Conservation (phyloP, 192 early-diverging fungal genomes). For the Dispira parvispora region DNA sequence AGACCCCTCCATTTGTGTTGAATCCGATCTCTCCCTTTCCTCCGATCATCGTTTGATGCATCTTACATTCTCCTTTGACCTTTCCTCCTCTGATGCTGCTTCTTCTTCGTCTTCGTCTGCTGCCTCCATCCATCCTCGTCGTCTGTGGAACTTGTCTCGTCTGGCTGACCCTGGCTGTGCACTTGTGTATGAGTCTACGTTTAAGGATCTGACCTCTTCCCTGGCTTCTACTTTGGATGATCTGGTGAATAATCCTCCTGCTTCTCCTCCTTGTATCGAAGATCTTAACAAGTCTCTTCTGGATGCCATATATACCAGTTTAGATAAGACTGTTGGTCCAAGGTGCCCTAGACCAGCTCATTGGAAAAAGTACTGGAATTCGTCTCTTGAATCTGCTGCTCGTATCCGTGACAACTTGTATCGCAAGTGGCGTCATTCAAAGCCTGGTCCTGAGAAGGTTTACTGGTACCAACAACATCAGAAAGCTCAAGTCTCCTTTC, state of each 20-base stretch:
- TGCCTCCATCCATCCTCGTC: constrained; percentile 11
- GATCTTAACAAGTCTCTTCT: constrained; percentile 4
- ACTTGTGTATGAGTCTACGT: constrained; percentile 4
- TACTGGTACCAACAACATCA: too few relatives aligned
- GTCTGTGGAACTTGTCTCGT: constrained; percentile 3
- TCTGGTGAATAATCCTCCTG: constrained; percentile 16
- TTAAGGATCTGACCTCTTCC: constrained; percentile 10
- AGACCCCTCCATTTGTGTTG: neutral
- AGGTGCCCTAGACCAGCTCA: constrained; percentile 3
- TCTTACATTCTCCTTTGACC: constrained; percentile 10
- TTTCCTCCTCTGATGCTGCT: constrained; percentile 8
- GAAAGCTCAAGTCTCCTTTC: too few relatives aligned
- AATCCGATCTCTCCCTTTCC: constrained; percentile 1
- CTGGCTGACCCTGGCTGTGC: constrained; percentile 3
- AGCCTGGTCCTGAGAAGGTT: too few relatives aligned
- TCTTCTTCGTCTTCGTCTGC: constrained; percentile 12
- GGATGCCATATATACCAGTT: constrained; percentile 4
- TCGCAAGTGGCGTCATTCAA: constrained; percentile 5
- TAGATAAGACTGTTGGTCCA: constrained; percentile 4
- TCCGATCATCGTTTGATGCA: constrained; percentile 8
- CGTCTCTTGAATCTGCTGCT: constrained; percentile 5
- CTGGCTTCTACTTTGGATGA: constrained; percentile 6
- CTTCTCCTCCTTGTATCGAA: constrained; percentile 13
- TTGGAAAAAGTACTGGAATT: constrained; percentile 4
- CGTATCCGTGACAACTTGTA: constrained; percentile 8